phyloP scores from a whole-genome alignment of 108 stramenopile genomes.

The Epipyxis sp. region DNA sequence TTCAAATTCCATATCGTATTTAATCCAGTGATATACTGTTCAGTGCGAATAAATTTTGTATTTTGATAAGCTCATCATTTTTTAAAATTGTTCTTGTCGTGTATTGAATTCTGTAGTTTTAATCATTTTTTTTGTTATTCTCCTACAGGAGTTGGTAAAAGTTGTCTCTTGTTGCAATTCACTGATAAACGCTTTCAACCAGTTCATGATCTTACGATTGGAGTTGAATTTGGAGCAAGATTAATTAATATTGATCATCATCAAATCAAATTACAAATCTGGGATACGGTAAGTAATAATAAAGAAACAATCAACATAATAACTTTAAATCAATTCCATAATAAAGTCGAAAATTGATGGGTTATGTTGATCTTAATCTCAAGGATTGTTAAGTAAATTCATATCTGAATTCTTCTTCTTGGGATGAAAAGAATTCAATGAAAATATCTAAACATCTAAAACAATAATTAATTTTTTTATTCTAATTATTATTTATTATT shows the following conservation, averaged over 20 bases:
- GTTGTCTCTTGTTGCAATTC: slow-evolving; percentile 98
- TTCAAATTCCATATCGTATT: too few species aligned
- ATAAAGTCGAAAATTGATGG: slow-evolving; percentile 53
- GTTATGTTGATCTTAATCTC: slow-evolving; percentile 61
- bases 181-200: slow-evolving; percentile 99
- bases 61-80: too few species aligned
- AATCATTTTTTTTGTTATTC: too few species aligned
- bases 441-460: not conserved
- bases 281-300: slow-evolving; percentile 61
- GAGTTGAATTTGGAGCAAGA: slow-evolving; percentile 97
- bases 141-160: slow-evolving; percentile 96
- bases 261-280: slow-evolving; percentile 77
- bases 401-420: not conserved
- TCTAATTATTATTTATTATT: not conserved
- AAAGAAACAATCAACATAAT: slow-evolving; percentile 5
- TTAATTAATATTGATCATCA: slow-evolving; percentile 86
- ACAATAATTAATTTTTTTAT: not conserved
- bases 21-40: too few species aligned
- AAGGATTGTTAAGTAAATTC: not conserved
- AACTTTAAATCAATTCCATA: too few species aligned
- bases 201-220: slow-evolving; percentile 97
- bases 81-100: too few species aligned
- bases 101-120: too few species aligned
- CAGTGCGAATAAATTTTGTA: not conserved
- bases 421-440: not conserved